Evolutionary conservation across 108 stramenopile genomes (phyloP), one percentile per base, ranked within the genome.

Genomic region (Skeletonema costatum): DNA sequence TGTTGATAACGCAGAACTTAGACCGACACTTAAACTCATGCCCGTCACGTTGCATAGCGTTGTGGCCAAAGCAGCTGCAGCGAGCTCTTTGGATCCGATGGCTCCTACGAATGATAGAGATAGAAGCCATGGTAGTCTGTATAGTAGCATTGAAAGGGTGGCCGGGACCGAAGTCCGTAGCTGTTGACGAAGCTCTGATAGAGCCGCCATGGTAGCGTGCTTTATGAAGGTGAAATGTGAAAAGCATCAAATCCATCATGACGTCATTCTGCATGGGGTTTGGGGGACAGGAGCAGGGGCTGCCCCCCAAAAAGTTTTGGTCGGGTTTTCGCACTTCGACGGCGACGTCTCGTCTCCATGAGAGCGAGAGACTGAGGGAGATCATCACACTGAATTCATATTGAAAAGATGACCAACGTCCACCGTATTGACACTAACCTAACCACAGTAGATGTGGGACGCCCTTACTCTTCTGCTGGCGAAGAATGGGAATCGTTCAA

Each of bases 21-120:
- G 70, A 12, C 91, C 91, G 1, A 92, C 87, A 2, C 80, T 76
- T 8, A 89, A 56, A 41, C 77, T 80, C 81, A 89, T 66, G 0
- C 91, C 91, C 1, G 88, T 92, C 29, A 89, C 87, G 75, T 92
- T 89, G 64, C 82, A 82, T 9, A 92, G 32, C 1, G 91, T 92
- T 4, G 86, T 89, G 0, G 91, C 88, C 44, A 92, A 65, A 2
- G 91, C 87, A 1, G 87, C 89, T 5, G 88, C 88, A 17, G 91
- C 88, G 38, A 92, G 70, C 46, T 88, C 87, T n/a, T 81, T 33
- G 4, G 74, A 51, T 2, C 87, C 87, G 39, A 88, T 67, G 7
- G 46, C 53, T 9, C 91, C 88, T 10, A 87, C 82, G 50, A 92
- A 89, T 8, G 68, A 62, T 8, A 92, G 46, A 5, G 87, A 83